Conservation (phyloP, 108 stramenopile species). For the Fragilaria crotonensis region DNA sequence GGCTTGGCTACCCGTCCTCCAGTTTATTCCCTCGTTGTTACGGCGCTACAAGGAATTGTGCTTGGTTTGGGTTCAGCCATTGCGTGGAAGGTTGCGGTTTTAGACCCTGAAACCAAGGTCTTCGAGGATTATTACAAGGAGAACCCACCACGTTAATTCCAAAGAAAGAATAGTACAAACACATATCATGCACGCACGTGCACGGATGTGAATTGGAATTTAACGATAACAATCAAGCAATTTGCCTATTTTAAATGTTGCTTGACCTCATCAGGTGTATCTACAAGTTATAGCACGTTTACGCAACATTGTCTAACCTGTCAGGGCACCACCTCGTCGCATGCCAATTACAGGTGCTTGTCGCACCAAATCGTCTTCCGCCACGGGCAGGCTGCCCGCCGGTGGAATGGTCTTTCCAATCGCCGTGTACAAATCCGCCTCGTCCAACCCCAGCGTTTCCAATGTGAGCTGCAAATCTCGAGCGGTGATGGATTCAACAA, state of each 20-base stretch:
- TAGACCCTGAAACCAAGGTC: conserved; percentile 45
- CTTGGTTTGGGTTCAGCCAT: conserved; percentile 47
- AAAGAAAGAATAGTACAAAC: neutral
- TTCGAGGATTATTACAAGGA: conserved; percentile 79
- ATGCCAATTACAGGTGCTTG: conserved; percentile 78
- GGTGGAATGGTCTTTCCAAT: conserved; percentile 81
- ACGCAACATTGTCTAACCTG: conserved; percentile 36
- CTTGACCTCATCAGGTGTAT: too few relatives aligned
- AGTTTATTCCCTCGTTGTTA: conserved; percentile 53
- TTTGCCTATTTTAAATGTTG: too few relatives aligned
- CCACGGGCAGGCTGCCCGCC: conserved; percentile 28
- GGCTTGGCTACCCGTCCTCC: conserved; percentile 61
- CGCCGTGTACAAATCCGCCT: conserved; percentile 71
- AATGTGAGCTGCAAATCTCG: conserved; percentile 81
- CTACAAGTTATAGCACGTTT: too few relatives aligned
- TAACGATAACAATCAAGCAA: too few relatives aligned
- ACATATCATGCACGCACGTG: too few relatives aligned
- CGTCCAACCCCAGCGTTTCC: conserved; percentile 69
- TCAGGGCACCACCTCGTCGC: conserved; percentile 80
- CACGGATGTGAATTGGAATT: too few relatives aligned
- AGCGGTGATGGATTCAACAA: conserved; percentile 83
- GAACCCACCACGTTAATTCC: conserved; percentile 73
- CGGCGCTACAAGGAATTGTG: conserved; percentile 52
- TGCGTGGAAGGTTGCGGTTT: conserved; percentile 53
- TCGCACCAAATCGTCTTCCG: conserved; percentile 63